phyloP scores from a whole-genome alignment of 2,329 filamentous ascomycete species.

The Scedosporium dehoogii region DNA sequence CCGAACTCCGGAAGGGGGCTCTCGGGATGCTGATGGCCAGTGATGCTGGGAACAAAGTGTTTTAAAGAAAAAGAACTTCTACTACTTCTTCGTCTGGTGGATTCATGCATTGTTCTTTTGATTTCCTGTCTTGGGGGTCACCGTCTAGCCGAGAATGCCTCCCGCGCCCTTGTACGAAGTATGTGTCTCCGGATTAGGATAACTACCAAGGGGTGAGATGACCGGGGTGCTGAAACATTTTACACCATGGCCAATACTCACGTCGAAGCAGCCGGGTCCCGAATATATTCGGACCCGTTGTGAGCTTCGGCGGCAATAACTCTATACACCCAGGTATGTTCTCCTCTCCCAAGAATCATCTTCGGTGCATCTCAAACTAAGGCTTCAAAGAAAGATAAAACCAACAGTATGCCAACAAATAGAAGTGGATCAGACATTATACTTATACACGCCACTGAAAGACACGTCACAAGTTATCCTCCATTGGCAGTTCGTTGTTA shows the following conservation, averaged over 20 bases:
- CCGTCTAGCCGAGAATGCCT: no score
- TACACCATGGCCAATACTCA: not conserved
- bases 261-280: not conserved
- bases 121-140: no score
- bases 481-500: no score
- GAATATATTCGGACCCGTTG: not conserved
- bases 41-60: not conserved
- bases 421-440: no score
- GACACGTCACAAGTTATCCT: no score
- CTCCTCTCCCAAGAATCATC: not conserved
- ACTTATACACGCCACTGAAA: no score
- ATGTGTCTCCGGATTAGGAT: no score
- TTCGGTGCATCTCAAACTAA: not conserved
- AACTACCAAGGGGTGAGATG: not conserved
- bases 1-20: conserved; percentile 18
- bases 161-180: no score
- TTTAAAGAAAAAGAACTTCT: not conserved
- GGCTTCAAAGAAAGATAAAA: not conserved
- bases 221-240: not conserved
- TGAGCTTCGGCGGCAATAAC: not conserved
- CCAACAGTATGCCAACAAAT: not conserved
- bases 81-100: not conserved
- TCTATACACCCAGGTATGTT: not conserved
- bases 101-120: no score
- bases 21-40: not conserved